phyloP scores from a whole-genome alignment of 2,329 filamentous ascomycete species.

The Orbilia ellipsospora region DNA sequence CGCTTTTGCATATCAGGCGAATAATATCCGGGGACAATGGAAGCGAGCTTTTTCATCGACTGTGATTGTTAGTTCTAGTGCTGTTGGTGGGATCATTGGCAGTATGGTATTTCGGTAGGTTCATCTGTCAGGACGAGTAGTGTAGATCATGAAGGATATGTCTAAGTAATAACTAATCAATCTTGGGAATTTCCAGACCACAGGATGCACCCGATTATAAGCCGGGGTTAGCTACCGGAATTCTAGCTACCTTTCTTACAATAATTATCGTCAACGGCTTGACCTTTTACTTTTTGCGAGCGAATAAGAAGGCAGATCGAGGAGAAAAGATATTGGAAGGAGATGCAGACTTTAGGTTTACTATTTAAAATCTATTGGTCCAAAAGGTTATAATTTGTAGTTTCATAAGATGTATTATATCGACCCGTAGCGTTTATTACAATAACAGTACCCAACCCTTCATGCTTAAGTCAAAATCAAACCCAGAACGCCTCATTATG shows the following conservation, averaged over 20 bases:
- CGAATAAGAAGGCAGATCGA: constrained; percentile 27
- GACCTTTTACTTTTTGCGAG: constrained; percentile 24
- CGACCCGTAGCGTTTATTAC: too few relatives aligned
- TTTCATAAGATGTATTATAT: too few relatives aligned
- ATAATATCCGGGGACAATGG: constrained; percentile 89
- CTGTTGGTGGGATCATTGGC: constrained; percentile 81
- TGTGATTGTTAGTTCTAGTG: constrained; percentile 78
- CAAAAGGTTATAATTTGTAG: too few relatives aligned
- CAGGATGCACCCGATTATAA: constrained; percentile 29
- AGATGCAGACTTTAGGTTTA: constrained; percentile 28
- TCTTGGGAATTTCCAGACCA: constrained; percentile 54
- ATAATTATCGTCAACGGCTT: neutral
- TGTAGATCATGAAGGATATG: too few relatives aligned
- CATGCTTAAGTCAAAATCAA: too few relatives aligned
- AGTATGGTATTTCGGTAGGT: constrained; percentile 72
- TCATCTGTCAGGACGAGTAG: too few relatives aligned
- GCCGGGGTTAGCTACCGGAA: constrained; percentile 21
- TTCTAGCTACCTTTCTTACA: constrained; percentile 9
- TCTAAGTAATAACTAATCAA: too few relatives aligned
- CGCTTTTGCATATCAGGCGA: constrained; percentile 82
- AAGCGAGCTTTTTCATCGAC: constrained; percentile 83
- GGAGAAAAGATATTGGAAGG: constrained; percentile 36
- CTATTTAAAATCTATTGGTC: neutral
- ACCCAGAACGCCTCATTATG: too few relatives aligned
- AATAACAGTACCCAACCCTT: too few relatives aligned